Conservation (phyloP, 2,329 filamentous ascomycete species). For the Colletotrichum lini region DNA sequence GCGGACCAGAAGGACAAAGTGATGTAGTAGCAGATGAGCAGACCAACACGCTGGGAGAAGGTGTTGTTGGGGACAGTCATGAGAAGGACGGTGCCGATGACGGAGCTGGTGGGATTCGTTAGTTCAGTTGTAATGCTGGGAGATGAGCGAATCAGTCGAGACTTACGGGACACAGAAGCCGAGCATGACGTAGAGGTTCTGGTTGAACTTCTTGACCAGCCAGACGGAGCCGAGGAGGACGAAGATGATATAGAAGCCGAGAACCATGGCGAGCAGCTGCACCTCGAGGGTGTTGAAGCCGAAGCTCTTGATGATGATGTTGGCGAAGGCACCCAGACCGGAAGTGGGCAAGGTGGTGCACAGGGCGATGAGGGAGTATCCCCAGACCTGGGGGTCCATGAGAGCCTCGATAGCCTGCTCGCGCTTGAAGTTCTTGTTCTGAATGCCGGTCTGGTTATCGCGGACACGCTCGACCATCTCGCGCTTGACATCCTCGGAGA, state of each 20-base stretch:
- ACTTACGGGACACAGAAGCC: conserved; percentile 76
- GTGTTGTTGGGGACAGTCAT: conserved; percentile 76
- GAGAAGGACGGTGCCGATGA: conserved; percentile 79
- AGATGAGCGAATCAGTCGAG: background rate
- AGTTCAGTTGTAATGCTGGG: background rate
- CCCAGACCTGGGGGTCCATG: conserved; percentile 76
- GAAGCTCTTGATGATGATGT: conserved; percentile 81
- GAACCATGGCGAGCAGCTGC: conserved; percentile 81
- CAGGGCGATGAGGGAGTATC: conserved; percentile 75
- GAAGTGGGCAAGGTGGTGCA: conserved; percentile 82
- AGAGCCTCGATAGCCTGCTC: conserved; percentile 67
- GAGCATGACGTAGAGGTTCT: conserved; percentile 78
- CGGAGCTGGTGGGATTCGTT: conserved; percentile 63
- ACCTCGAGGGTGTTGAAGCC: conserved; percentile 77
- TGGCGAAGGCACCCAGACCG: conserved; percentile 80
- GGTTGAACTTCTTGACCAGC: conserved; percentile 77
- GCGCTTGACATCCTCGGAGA: conserved; percentile 75
- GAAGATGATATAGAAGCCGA: conserved; percentile 81
- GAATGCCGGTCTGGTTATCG: conserved; percentile 72
- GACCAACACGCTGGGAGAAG: conserved; percentile 72
- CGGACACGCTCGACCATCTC: conserved; percentile 74
- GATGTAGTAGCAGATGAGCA: conserved; percentile 83
- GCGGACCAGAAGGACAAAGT: conserved; percentile 84
- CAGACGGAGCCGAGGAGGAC: conserved; percentile 77
- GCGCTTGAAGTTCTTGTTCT: conserved; percentile 66